These are phyloP conservation scores for Massariosphaeria phaeospora DNA, from an alignment of 495 filamentous ascomycete genomes.

Conservation along the genomic window DNA sequence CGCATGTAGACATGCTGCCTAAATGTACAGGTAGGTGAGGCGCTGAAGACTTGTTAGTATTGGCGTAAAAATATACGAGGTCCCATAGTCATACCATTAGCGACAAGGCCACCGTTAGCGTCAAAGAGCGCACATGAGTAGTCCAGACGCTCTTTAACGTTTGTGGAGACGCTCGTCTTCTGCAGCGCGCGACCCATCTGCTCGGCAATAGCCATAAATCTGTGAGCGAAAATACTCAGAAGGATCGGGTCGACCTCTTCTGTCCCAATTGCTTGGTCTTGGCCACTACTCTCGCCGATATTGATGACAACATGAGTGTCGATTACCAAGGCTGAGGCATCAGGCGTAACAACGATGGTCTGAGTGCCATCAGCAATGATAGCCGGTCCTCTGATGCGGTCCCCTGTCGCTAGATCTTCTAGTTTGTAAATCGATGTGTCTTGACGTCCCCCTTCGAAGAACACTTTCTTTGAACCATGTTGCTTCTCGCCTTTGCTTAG, in stretches of 20 bases:
- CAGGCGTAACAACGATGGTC: slow-evolving; percentile 87
- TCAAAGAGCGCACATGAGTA: slow-evolving; percentile 97
- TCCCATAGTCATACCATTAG: slow-evolving; percentile 57
- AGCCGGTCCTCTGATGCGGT: slow-evolving; percentile 75
- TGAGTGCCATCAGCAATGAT: slow-evolving; percentile 93
- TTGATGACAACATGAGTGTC: slow-evolving; percentile 71
- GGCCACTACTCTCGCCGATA: slow-evolving; percentile 54
- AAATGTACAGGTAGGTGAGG: slow-evolving; percentile 93
- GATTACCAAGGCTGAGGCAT: slow-evolving; percentile 66
- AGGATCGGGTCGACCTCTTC: slow-evolving; percentile 77
- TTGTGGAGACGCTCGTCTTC: slow-evolving; percentile 95
- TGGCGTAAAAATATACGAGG: neutral
- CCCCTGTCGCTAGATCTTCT: slow-evolving; percentile 68
- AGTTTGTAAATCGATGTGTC: slow-evolving; percentile 85
- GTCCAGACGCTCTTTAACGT: slow-evolving; percentile 95
- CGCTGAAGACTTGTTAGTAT: slow-evolving; percentile 41
- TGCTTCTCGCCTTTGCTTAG: slow-evolving; percentile 50
- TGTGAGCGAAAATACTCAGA: slow-evolving; percentile 89
- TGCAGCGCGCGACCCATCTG: slow-evolving; percentile 95
- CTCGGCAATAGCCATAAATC: slow-evolving; percentile 98
- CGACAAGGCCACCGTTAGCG: slow-evolving; percentile 80
- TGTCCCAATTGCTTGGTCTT: slow-evolving; percentile 47
- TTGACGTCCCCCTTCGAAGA: slow-evolving; percentile 68
- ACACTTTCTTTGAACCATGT: slow-evolving; percentile 55
- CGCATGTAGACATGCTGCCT: slow-evolving; percentile 91